Conservation (phyloP, 768 basidiomycete species). For the Lentinula sp. region DNA sequence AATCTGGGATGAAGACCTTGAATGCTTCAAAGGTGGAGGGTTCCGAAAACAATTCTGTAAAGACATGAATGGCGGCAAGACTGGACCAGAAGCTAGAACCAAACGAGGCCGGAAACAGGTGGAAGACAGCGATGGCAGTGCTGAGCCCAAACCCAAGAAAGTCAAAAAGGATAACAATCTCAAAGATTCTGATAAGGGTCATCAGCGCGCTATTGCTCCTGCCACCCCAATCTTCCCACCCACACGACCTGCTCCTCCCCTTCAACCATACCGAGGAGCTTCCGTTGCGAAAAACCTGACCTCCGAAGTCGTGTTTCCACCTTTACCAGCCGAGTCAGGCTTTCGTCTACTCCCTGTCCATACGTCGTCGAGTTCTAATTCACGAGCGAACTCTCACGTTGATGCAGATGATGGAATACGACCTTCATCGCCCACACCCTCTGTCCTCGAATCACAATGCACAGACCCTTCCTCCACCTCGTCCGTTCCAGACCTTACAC, state of each 20-base stretch:
- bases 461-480: constrained; percentile 24
- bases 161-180: constrained; percentile 30
- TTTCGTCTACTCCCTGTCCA: constrained; percentile 23
- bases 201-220: constrained; percentile 7
- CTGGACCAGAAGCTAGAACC: constrained; percentile 21
- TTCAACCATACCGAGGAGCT: constrained; percentile 66
- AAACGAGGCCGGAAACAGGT: constrained; percentile 16
- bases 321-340: constrained; percentile 49
- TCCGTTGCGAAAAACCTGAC: constrained; percentile 26
- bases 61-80: constrained; percentile 35
- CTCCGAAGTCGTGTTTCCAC: constrained; percentile 70
- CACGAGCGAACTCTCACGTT: constrained; percentile 18
- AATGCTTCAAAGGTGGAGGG: constrained; percentile 80
- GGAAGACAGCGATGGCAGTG: constrained; percentile 29
- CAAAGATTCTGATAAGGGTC: constrained; percentile 9
- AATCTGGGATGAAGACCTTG: constrained; percentile 75
- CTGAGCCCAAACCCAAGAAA: constrained; percentile 41
- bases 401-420: constrained; percentile 12
- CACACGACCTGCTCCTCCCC: constrained; percentile 51
- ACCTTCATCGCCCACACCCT: constrained; percentile 4
- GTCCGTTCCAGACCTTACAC: constrained; percentile 57
- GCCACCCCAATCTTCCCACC: constrained; percentile 42
- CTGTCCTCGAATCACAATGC: constrained; percentile 8
- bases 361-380: background rate
- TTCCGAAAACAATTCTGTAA: constrained; percentile 63